These are phyloP conservation scores for Cicer judaicum DNA, from an alignment of 306 rosid genomes.

Conservation along the genomic window DNA sequence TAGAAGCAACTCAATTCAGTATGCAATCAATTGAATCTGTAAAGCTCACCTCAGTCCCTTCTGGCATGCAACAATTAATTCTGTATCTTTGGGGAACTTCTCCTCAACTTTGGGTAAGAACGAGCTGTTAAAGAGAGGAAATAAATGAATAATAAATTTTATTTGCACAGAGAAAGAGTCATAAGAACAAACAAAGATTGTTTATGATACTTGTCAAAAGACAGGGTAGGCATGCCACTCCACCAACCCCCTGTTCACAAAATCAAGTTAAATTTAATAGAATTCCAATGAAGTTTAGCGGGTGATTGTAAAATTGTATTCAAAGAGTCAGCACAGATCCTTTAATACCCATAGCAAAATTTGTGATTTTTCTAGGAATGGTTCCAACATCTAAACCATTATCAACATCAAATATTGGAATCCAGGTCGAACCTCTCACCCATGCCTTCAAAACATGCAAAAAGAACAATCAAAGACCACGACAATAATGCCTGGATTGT, in stretches of 20 bases:
- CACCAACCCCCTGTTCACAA: slow-evolving; percentile 88
- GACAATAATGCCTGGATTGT: slow-evolving; percentile 18
- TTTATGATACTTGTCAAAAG: slow-evolving; percentile 65
- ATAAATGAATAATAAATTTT: slow-evolving; percentile 25
- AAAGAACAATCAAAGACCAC: slow-evolving; percentile 34
- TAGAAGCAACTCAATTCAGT: slow-evolving; percentile 37
- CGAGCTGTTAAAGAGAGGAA: slow-evolving; percentile 58
- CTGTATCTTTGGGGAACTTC: slow-evolving; percentile 80
- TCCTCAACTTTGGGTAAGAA: slow-evolving; percentile 75
- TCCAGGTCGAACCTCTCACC: slow-evolving; percentile 91
- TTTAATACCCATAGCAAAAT: slow-evolving; percentile 79
- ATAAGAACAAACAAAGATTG: slow-evolving; percentile 11
- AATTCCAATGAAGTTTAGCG: slow-evolving; percentile 28
- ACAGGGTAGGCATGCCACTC: slow-evolving; percentile 87
- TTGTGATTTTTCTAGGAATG: slow-evolving; percentile 68
- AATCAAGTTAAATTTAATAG: slow-evolving; percentile 38
- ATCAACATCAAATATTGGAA: slow-evolving; percentile 83
- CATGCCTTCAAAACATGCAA: slow-evolving; percentile 72
- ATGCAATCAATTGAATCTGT: slow-evolving; percentile 34
- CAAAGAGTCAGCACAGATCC: slow-evolving; percentile 32
- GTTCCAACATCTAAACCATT: slow-evolving; percentile 62
- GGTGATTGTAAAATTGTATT: slow-evolving; percentile 19
- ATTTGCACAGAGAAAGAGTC: slow-evolving; percentile 26
- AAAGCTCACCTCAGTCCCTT: slow-evolving; percentile 80
- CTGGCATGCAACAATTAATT: slow-evolving; percentile 91